These are phyloP conservation scores for Fulvia fulva DNA, from an alignment of 2,329 filamentous ascomycete species.

Conservation along the genomic window DNA sequence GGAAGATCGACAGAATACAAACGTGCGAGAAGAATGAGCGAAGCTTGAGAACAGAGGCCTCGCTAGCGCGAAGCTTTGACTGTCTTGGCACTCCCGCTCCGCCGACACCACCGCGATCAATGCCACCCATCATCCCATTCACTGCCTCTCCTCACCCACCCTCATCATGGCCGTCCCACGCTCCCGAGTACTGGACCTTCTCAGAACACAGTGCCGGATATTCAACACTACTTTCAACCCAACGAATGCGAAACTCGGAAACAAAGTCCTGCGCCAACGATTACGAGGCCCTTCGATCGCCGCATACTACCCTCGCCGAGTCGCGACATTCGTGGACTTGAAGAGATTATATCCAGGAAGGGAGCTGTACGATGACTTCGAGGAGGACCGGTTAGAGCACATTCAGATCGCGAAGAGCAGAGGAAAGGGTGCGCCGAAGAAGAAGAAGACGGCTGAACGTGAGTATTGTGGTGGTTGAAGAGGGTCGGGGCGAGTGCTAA, in stretches of 20 bases:
- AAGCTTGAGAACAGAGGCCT: not conserved
- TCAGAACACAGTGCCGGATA: slow-evolving; percentile 90
- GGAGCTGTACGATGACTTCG: slow-evolving; percentile 67
- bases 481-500: not conserved
- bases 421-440: slow-evolving; percentile 86
- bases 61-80: not conserved
- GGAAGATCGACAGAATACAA: no score
- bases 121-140: not conserved
- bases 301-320: slow-evolving; percentile 80
- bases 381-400: slow-evolving; percentile 75
- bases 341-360: slow-evolving; percentile 66
- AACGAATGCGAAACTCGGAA: slow-evolving; percentile 73
- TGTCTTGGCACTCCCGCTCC: slow-evolving; percentile 1
- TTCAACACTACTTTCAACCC: slow-evolving; percentile 93
- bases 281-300: slow-evolving; percentile 77
- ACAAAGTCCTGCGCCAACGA: slow-evolving; percentile 86
- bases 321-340: slow-evolving; percentile 69
- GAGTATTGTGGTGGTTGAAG: slow-evolving; percentile 23
- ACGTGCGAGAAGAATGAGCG: no score
- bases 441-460: slow-evolving; percentile 65
- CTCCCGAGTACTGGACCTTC: slow-evolving; percentile 60
- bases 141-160: not conserved
- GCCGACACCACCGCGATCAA: not conserved
- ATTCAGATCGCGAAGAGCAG: slow-evolving; percentile 61
- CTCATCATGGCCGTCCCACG: slow-evolving; percentile 50